phyloP scores from a whole-genome alignment of 1,139 yeast genomes.

The Kazachstania sp. region DNA sequence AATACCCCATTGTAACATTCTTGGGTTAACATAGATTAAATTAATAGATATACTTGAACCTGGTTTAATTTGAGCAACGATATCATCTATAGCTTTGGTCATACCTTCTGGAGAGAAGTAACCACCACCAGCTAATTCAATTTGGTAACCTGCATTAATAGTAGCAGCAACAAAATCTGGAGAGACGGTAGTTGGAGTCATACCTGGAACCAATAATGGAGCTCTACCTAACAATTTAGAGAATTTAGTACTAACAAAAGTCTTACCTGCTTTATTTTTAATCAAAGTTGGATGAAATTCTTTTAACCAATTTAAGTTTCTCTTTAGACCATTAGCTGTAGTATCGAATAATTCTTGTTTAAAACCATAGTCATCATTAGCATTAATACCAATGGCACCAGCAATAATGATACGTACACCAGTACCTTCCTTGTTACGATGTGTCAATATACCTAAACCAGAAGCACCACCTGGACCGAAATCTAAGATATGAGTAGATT shows the following conservation, averaged over 20 bases:
- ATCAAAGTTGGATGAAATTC: conserved; percentile 82
- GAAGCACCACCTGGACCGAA: conserved; percentile 99
- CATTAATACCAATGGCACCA: conserved; percentile 70
- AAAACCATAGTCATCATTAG: conserved; percentile 77
- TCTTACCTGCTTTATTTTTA: conserved; percentile 62
- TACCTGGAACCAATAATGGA: conserved; percentile 96
- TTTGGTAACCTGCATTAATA: conserved; percentile 91
- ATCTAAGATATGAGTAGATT: conserved; percentile 82
- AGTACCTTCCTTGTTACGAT: conserved; percentile 96
- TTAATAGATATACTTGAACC: conserved; percentile 89
- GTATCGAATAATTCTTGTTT: conserved; percentile 89
- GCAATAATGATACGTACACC: conserved; percentile 93
- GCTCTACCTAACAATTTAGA: conserved; percentile 89
- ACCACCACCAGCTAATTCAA: conserved; percentile 99
- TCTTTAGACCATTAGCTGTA: conserved; percentile 55
- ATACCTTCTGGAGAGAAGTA: conserved; percentile 68
- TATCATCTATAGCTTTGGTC: conserved; percentile 66
- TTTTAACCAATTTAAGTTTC: conserved; percentile 84
- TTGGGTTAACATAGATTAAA: conserved; percentile 91
- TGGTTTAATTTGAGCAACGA: conserved; percentile 57
- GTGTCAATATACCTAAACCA: conserved; percentile 92
- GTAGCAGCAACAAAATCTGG: conserved; percentile 92
- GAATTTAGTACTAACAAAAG: conserved; percentile 87
- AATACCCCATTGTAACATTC: conserved; percentile 98
- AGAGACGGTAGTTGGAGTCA: conserved; percentile 97